These are phyloP conservation scores for Selaginella tamariscina DNA, from an alignment of 75 land plant species.

Conservation along the genomic window DNA sequence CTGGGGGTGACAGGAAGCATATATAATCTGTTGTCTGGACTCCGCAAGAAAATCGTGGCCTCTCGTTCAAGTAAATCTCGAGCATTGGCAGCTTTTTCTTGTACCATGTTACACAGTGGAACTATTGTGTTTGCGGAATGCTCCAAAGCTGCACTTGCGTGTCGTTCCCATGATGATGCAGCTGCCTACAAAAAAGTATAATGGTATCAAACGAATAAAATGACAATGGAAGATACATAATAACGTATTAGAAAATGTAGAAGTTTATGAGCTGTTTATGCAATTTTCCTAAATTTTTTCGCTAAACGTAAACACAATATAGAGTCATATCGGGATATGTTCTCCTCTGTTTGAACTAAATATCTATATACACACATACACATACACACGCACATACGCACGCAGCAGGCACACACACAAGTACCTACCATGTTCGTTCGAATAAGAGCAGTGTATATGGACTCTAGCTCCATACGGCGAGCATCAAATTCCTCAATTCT, in stretches of 20 bases:
- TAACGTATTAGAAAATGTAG: too few species aligned
- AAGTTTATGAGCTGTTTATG: too few species aligned
- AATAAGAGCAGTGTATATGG: slow-evolving; percentile 61
- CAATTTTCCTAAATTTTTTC: too few species aligned
- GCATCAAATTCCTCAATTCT: slow-evolving; percentile 95
- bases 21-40: slow-evolving; percentile 76
- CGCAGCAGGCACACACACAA: too few species aligned
- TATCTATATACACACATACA: too few species aligned
- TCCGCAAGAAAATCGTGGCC: slow-evolving; percentile 56
- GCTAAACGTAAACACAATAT: too few species aligned
- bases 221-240: not conserved
- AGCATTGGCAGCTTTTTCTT: slow-evolving; percentile 47
- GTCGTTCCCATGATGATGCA: slow-evolving; percentile 83
- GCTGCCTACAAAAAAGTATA: slow-evolving; percentile 50
- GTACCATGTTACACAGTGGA: slow-evolving; percentile 54
- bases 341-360: too few species aligned
- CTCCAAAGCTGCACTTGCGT: slow-evolving; percentile 66
- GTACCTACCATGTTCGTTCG: slow-evolving; percentile 53
- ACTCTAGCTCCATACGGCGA: slow-evolving; percentile 77
- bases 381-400: too few species aligned
- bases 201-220: not conserved
- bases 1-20: slow-evolving; percentile 91
- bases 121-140: slow-evolving; percentile 73
- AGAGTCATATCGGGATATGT: too few species aligned
- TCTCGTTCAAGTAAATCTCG: slow-evolving; percentile 81